phyloP scores from a whole-genome alignment of 2,329 filamentous ascomycete genomes.

The Talaromyces sp. region DNA sequence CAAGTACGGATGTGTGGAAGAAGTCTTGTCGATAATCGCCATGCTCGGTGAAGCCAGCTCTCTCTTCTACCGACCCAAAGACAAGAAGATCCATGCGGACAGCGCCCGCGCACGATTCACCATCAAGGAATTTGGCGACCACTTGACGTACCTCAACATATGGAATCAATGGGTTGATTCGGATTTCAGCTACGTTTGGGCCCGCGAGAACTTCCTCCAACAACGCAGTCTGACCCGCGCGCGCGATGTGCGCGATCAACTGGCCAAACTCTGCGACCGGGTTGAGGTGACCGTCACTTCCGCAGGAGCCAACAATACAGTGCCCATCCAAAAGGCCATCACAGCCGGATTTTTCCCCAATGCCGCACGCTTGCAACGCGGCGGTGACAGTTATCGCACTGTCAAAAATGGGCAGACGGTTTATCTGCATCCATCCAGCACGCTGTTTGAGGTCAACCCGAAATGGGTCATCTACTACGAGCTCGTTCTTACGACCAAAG shows the following conservation, averaged over 20 bases:
- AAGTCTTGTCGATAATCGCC: constrained; percentile 87
- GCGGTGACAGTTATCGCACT: constrained; percentile 83
- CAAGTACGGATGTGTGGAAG: constrained; percentile 87
- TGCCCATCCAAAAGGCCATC: constrained; percentile 80
- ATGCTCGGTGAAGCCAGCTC: constrained; percentile 87
- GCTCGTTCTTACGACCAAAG: constrained; percentile 87
- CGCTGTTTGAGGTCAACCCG: constrained; percentile 73
- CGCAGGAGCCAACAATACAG: constrained; percentile 65
- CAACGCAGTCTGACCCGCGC: constrained; percentile 84
- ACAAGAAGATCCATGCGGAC: constrained; percentile 96
- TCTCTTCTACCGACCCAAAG: constrained; percentile 90
- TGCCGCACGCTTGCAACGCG: constrained; percentile 75
- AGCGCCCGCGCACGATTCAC: constrained; percentile 85
- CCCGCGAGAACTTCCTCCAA: constrained; percentile 89
- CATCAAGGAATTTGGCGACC: constrained; percentile 84
- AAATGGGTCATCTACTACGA: constrained; percentile 85
- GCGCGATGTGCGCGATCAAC: constrained; percentile 86
- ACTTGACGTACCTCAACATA: constrained; percentile 82
- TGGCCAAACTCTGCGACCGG: constrained; percentile 86
- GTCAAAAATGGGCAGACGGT: constrained; percentile 87
- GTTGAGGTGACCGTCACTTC: constrained; percentile 74
- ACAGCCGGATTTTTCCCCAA: constrained; percentile 94
- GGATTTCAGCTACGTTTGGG: constrained; percentile 84
- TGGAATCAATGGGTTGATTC: constrained; percentile 95
- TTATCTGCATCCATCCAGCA: constrained; percentile 84